Evolutionary conservation across 805 yeast species (phyloP), one percentile per base, ranked within the genome.

Genomic region (Starmera quercuum): DNA sequence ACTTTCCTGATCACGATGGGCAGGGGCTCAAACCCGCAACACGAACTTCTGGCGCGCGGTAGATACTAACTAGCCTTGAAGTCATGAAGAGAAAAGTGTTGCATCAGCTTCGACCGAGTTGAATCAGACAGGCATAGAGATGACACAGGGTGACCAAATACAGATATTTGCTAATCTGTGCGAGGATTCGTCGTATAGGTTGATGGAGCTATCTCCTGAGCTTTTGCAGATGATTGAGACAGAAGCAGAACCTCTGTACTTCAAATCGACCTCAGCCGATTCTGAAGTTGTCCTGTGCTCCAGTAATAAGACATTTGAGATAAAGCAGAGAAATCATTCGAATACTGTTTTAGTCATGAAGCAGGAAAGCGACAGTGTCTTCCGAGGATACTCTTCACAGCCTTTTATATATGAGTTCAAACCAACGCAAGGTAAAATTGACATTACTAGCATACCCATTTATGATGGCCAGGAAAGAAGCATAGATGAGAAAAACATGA

Each of bases 281-380:
- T 41, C 60, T 4, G 69, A 66, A 29, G 71, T 83, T 7, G 85
- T 75, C 20, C 53, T 86, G 12, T 80, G 88, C 38, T 72, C 90
- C 1, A 44, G 58, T 4, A 42, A 58, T 20, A 55, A 64, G 32
- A 82, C 95, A 0, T 87, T 74, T 72, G 63, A 65, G 29, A 46
- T 87, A 13, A 66, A 85, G 33, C 88, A 82, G 47, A 79, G 83
- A 63, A 84, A 85, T 51, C 97, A 90, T 54, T 83, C 96, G 7
- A 87, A 90, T 54, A 72, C 90, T 5, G 78, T 83, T n/a, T 53
- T 86, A 44, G 40, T 87, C 16, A 51, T 74, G 51, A 54, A 54
- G 2, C 9, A 20, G 15, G 10, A 25, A 10, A 53, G 47, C 6
- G 51, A 56, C 2, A 47, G 40, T 5, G 40, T 42, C 54, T 11